Evolutionary conservation across 2,329 filamentous ascomycete species (phyloP), one percentile per base, ranked within the genome.

Genomic region (Myriangium duriaei): DNA sequence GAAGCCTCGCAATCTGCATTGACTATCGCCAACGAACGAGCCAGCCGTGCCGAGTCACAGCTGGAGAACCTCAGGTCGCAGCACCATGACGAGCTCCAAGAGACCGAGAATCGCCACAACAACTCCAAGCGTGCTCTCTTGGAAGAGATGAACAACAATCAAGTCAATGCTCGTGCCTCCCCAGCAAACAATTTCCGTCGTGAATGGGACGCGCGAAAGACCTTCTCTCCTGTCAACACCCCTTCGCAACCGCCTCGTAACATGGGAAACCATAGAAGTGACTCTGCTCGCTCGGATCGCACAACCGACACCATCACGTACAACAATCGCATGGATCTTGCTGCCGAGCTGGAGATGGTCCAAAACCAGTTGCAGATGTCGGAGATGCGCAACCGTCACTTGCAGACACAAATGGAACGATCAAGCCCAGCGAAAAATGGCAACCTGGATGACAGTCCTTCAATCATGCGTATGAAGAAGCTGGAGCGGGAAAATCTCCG

Each of bases 281-380:
- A 92, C 52, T 93, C 87, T 24, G 76, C 74, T 41, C 76, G 81
- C 29, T 94, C 87, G 2, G 88, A 96, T 54, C 74, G 77, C 40
- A 94, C 85, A 1, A 75, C 80, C 15, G 88, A 95, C 56, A 81
- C 85, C 11, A 66, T 86, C 30, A 79, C 78, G 47, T 84, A 84
- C 61, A 88, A 91, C 62, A 85, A 81, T 52, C 79, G 81, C 28
- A 88, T 92, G 78, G 88, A 96, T 54, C 67, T 93, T 42, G 91
- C 87, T 52, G 74, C 84, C 3, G 87, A 96, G 51, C 69, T 95
- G 10, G 88, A 96, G 56, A 79, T 93, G 58, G 70, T 94, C 16
- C 88, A 95, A 56, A 95, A 92, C 55, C 85, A 94, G 56, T 72
- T 96, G 36, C 88, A 96, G 54, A 75, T 96, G 56, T 79, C 81